Percentiles rank a stretch among this genome's conserved stretches.
Evolutionary conservation across 1,139 yeast species (phyloP).

Genomic region (Diutina catenulata): DNA sequence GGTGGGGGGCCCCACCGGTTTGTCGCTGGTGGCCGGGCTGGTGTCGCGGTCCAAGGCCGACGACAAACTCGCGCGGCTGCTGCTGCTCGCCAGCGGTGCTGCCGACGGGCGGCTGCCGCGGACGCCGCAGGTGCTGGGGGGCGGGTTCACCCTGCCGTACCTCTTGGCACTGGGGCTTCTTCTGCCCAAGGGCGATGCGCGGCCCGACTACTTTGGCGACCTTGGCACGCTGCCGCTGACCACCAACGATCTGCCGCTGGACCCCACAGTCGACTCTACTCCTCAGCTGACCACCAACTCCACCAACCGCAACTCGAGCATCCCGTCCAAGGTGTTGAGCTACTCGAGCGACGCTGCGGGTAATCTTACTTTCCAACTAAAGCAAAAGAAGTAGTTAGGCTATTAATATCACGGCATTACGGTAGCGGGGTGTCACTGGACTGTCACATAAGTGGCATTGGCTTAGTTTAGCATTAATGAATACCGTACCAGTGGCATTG

Average conservation of each 20-base stretch:
- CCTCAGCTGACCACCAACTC: conserved; percentile 1
- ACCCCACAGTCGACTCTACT: not conserved
- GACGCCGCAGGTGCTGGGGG: conserved; percentile 4
- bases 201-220: conserved; percentile 1
- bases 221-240: conserved; percentile 3
- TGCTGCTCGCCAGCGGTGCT: no score
- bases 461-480: no score
- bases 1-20: not conserved
- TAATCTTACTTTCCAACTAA: not conserved
- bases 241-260: not conserved
- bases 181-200: conserved; percentile 27
- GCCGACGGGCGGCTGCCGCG: not conserved
- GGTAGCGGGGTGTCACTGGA: no score
- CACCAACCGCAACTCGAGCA: not conserved
- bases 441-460: no score
- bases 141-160: conserved; percentile 51
- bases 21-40: not conserved
- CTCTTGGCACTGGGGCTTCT: conserved; percentile 44
- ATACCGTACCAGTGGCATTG: no score
- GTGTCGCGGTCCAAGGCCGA: not conserved
- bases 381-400: not conserved
- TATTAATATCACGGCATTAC: no score
- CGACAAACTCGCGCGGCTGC: not conserved
- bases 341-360: not conserved
- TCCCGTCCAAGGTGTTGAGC: not conserved